phyloP scores from a whole-genome alignment of 345 rosid genomes.

The Acer negundo region DNA sequence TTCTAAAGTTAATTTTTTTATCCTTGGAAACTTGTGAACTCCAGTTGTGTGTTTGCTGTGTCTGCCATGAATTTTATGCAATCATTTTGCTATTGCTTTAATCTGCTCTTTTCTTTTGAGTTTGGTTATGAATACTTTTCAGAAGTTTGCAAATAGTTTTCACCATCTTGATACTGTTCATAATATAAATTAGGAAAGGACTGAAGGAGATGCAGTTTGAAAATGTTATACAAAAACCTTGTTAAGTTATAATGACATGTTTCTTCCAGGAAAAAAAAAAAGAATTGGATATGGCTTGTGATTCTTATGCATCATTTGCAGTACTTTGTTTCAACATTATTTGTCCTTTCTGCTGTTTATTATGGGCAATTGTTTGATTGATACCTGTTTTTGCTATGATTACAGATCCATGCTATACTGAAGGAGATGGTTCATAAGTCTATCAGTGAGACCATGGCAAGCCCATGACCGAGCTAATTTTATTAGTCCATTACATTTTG shows the following conservation, averaged over 20 bases:
- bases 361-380: conserved; percentile 7
- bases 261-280: neutral
- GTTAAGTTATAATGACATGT: neutral
- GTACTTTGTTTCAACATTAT: neutral
- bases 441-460: conserved; percentile 61
- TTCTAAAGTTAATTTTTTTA: neutral
- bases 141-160: neutral
- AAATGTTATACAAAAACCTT: neutral
- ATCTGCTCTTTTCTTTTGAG: neutral
- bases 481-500: neutral
- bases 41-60: neutral
- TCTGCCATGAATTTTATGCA: neutral
- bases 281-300: neutral
- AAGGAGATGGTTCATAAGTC: conserved; percentile 89
- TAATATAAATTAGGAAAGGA: neutral
- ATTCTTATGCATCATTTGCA: neutral
- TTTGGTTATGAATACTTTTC: neutral
- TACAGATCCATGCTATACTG: conserved; percentile 78
- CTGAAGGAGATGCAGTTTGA: neutral
- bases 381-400: conserved; percentile 13
- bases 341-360: conserved; percentile 3
- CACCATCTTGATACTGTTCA: neutral
- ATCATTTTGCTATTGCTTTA: neutral
- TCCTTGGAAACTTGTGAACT: neutral
- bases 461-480: conserved; percentile 24